Evolutionary conservation across 106 monocot species (phyloP).

Genomic region (Apostasia ramifera): DNA sequence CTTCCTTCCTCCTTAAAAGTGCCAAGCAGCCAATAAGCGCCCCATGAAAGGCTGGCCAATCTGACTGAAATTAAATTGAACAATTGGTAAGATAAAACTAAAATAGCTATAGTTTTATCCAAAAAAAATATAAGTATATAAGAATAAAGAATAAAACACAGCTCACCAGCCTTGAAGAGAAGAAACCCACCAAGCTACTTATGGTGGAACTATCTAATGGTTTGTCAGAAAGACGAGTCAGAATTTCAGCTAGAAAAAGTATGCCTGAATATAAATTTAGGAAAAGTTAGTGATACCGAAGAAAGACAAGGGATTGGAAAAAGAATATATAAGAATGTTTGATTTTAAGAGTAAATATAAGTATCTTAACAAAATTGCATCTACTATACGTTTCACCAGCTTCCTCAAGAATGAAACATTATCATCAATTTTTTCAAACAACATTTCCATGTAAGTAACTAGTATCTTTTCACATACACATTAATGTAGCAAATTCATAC

Average conservation of each 20-base stretch:
- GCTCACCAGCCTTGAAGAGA: constrained; percentile 80
- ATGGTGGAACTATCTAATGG: constrained; percentile 35
- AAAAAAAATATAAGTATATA: not conserved
- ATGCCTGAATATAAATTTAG: constrained; percentile 39
- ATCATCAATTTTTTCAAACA: no score
- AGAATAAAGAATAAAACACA: constrained; percentile 7
- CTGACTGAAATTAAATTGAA: constrained; percentile 47
- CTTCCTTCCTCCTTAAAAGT: constrained; percentile 60
- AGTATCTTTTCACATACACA: no score
- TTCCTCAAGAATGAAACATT: no score
- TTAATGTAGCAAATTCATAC: no score
- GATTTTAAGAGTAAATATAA: no score
- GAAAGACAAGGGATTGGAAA: not conserved
- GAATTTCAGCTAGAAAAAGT: constrained; percentile 67
- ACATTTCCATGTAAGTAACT: no score
- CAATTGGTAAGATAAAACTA: constrained; percentile 12
- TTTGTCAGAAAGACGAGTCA: constrained; percentile 36
- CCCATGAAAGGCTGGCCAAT: constrained; percentile 86
- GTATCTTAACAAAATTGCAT: no score
- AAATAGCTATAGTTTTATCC: not conserved
- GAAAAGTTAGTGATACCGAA: not conserved
- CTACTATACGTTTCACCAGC: no score
- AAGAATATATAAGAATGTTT: not conserved
- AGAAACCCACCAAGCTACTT: constrained; percentile 61
- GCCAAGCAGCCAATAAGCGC: constrained; percentile 85